phyloP scores from a whole-genome alignment of 495 filamentous ascomycete species.

The Penicillium ucsense region DNA sequence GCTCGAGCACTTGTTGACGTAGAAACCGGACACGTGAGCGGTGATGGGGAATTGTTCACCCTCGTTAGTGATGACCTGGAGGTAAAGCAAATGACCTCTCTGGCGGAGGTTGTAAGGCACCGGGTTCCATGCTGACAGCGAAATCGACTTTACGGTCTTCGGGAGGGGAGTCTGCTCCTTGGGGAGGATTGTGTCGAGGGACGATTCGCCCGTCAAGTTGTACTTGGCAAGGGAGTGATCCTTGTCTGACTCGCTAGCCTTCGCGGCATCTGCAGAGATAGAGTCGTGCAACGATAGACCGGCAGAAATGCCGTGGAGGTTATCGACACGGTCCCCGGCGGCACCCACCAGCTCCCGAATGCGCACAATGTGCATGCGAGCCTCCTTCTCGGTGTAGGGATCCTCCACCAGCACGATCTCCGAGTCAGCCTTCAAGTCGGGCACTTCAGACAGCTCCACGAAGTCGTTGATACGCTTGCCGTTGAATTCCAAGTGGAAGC shows the following conservation, averaged over 20 bases:
- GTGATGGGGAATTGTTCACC: conserved; percentile 91
- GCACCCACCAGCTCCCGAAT: conserved; percentile 89
- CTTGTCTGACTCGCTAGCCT: conserved; percentile 35
- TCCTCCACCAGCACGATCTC: conserved; percentile 82
- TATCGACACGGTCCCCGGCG: conserved; percentile 78
- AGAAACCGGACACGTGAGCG: conserved; percentile 87
- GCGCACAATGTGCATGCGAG: conserved; percentile 84
- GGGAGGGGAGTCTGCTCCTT: conserved; percentile 52
- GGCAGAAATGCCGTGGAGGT: conserved; percentile 77
- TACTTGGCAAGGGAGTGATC: conserved; percentile 56
- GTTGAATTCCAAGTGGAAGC: conserved; percentile 92
- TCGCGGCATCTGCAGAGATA: conserved; percentile 42
- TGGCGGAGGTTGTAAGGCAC: conserved; percentile 83
- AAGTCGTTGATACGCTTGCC: conserved; percentile 88
- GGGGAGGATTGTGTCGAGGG: conserved; percentile 63
- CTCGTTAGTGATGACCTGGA: conserved; percentile 80
- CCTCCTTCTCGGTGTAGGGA: conserved; percentile 97
- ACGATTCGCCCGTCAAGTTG: conserved; percentile 59
- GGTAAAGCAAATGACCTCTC: conserved; percentile 87
- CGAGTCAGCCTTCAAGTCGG: conserved; percentile 62
- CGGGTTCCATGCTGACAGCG: conserved; percentile 91
- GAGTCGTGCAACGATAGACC: conserved; percentile 81
- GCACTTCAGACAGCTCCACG: conserved; percentile 82
- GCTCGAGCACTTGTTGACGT: conserved; percentile 86
- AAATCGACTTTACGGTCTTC: conserved; percentile 81